Conservation (phyloP, 1,284 basidiomycete species). For the Pisolithus thermaeus region DNA sequence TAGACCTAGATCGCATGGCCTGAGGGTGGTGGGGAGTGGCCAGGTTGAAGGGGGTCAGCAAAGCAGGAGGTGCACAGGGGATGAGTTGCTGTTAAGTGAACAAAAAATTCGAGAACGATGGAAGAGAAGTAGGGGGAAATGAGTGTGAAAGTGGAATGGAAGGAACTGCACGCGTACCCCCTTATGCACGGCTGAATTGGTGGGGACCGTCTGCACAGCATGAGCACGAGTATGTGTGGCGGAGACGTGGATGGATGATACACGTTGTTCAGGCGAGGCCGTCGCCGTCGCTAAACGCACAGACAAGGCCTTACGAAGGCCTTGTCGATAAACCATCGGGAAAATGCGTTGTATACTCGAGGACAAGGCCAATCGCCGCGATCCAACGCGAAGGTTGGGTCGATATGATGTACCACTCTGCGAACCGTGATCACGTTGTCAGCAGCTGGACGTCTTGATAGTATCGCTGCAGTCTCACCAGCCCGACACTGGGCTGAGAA, state of each 20-base stretch:
- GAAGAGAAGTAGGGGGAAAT: constrained; percentile 5
- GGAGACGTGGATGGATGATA: constrained; percentile 13
- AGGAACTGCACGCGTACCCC: constrained; percentile 17
- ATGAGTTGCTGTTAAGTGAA: constrained; percentile 3
- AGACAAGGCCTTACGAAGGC: constrained; percentile 9
- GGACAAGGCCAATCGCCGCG: background rate
- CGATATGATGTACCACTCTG: no score
- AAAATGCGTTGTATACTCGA: background rate
- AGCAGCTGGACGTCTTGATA: no score
- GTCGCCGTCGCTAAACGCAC: constrained; percentile 4
- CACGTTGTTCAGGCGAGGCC: constrained; percentile 25
- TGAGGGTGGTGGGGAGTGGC: constrained; percentile 1
- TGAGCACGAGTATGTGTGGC: constrained; percentile 28
- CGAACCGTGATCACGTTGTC: no score
- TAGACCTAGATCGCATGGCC: constrained; percentile 22
- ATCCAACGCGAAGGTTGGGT: no score
- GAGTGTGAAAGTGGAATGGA: constrained; percentile 11
- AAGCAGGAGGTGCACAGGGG: constrained; percentile 6
- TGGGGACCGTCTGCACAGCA: constrained; percentile 16
- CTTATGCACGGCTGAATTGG: constrained; percentile 21
- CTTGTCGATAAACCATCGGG: background rate
- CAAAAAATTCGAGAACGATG: constrained; percentile 4
- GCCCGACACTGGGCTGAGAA: no score
- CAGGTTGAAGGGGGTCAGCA: constrained; percentile 5
- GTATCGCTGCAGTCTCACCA: no score